phyloP scores from a whole-genome alignment of 2,329 filamentous ascomycete species.

The Alternaria infectoria region DNA sequence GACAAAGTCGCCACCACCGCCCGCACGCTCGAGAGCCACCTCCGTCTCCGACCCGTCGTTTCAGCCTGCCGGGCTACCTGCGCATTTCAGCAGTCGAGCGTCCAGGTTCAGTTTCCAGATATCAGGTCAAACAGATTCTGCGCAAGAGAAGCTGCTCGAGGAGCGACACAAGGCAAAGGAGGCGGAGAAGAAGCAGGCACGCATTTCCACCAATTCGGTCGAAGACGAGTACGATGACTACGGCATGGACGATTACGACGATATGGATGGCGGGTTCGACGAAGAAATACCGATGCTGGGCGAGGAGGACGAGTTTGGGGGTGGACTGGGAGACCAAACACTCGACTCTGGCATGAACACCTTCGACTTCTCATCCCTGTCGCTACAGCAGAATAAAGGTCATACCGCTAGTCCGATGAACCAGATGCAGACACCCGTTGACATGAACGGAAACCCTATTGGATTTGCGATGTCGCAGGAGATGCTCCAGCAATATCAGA shows the following conservation, averaged over 20 bases:
- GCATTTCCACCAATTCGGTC: slow-evolving; percentile 43
- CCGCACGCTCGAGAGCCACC: slow-evolving; percentile 45
- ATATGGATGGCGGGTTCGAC: slow-evolving; percentile 66
- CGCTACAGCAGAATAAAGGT: slow-evolving; percentile 25
- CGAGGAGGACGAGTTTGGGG: slow-evolving; percentile 41
- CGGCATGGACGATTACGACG: slow-evolving; percentile 53
- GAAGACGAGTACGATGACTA: slow-evolving; percentile 50
- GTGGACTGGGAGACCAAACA: slow-evolving; percentile 30
- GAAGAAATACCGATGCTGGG: slow-evolving; percentile 68
- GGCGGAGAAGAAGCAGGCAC: slow-evolving; percentile 59
- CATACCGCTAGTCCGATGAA: slow-evolving; percentile 19
- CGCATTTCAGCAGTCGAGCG: slow-evolving; percentile 67
- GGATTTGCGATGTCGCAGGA: slow-evolving; percentile 42
- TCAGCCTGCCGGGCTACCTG: slow-evolving; percentile 47
- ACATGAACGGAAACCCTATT: slow-evolving; percentile 40
- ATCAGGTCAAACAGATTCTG: slow-evolving; percentile 70
- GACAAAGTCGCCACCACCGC: slow-evolving; percentile 44
- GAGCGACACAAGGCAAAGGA: slow-evolving; percentile 73
- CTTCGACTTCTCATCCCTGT: slow-evolving; percentile 45
- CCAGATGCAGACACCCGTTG: slow-evolving; percentile 34
- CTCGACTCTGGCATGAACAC: slow-evolving; percentile 37
- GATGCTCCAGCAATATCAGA: slow-evolving; percentile 27
- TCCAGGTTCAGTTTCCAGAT: slow-evolving; percentile 85
- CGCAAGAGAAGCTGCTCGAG: slow-evolving; percentile 72
- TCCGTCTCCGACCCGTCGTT: slow-evolving; percentile 47